Percentiles rank a stretch among this genome's conserved stretches.
phyloP scores from a whole-genome alignment of 805 yeast species.

The Starmera amethionina region DNA sequence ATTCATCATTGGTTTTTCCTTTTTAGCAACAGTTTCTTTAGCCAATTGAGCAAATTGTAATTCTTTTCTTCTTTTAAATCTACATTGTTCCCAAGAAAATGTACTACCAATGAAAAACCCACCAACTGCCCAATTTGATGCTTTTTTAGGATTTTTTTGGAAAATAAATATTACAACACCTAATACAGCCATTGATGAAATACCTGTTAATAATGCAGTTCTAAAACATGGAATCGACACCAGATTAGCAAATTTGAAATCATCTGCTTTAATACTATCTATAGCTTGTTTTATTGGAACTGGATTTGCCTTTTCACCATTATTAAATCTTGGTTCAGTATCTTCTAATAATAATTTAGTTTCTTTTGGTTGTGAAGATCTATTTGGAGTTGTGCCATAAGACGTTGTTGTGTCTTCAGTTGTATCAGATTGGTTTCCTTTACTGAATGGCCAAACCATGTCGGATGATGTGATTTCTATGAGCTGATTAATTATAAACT shows the following conservation, averaged over 20 bases:
- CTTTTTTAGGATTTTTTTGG: constrained; percentile 49
- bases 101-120: constrained; percentile 73
- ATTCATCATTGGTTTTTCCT: constrained; percentile 26
- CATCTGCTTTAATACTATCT: constrained; percentile 32
- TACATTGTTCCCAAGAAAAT: constrained; percentile 90
- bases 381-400: constrained; percentile 2
- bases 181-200: constrained; percentile 60
- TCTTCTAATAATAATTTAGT: constrained; percentile 29
- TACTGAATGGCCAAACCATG: constrained; percentile 17
- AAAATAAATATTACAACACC: constrained; percentile 58
- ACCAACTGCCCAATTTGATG: constrained; percentile 76
- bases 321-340: constrained; percentile 29
- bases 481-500: neutral
- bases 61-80: constrained; percentile 57
- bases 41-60: constrained; percentile 63
- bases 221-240: constrained; percentile 67
- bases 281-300: constrained; percentile 30
- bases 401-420: neutral
- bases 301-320: constrained; percentile 19
- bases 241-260: constrained; percentile 42
- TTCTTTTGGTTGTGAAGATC: constrained; percentile 15
- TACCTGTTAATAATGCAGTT: constrained; percentile 70
- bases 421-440: neutral
- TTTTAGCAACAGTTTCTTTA: constrained; percentile 33
- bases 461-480: neutral